Conservation (phyloP, 1,284 basidiomycete species). For the Moesziomyces aphidis region DNA sequence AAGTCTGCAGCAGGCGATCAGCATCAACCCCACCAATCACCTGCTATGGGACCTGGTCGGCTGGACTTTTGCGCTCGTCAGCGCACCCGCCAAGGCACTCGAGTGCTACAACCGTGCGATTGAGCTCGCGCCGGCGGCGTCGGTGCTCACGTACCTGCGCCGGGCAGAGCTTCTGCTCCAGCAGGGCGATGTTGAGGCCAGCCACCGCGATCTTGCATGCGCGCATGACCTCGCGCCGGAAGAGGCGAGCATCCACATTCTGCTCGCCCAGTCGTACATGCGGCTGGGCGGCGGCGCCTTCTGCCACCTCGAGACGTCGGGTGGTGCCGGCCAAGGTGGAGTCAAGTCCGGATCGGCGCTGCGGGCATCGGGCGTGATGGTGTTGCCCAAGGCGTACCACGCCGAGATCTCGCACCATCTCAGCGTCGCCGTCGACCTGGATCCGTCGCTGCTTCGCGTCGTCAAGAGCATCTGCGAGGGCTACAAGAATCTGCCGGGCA, state of each 20-base stretch:
- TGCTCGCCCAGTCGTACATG: constrained; percentile 66
- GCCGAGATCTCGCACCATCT: constrained; percentile 61
- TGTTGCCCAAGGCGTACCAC: constrained; percentile 32
- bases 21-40: constrained; percentile 55
- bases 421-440: constrained; percentile 56
- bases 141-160: constrained; percentile 40
- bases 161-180: constrained; percentile 35
- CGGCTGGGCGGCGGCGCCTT: constrained; percentile 60
- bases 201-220: constrained; percentile 57
- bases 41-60: constrained; percentile 63
- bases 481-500: constrained; percentile 32
- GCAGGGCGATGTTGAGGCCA: constrained; percentile 29
- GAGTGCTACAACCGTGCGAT: constrained; percentile 45
- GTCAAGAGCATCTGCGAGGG: constrained; percentile 57
- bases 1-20: constrained; percentile 55
- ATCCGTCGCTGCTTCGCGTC: constrained; percentile 40
- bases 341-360: constrained; percentile 10
- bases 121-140: constrained; percentile 17
- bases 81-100: constrained; percentile 27
- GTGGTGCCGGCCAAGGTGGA: constrained; percentile 3
- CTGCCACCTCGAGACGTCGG: constrained; percentile 37
- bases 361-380: constrained; percentile 24
- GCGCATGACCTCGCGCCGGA: constrained; percentile 58
- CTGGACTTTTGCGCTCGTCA: constrained; percentile 45
- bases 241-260: constrained; percentile 62